Percentiles rank a stretch among this genome's conserved stretches.
phyloP scores from a whole-genome alignment of 345 rosid species.

The Boechera divaricarpa region DNA sequence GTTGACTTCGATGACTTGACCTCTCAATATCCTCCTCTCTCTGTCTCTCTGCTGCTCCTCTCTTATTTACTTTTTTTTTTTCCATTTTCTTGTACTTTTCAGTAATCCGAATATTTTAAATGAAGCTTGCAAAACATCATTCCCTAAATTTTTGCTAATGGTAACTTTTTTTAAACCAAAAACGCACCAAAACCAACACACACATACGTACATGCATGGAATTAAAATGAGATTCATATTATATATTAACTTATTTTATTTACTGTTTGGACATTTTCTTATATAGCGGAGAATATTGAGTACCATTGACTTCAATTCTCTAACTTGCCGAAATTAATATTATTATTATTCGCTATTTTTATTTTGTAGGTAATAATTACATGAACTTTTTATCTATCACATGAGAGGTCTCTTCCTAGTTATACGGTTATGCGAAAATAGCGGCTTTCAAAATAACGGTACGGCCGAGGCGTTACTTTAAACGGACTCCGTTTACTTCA shows the following conservation, averaged over 20 bases:
- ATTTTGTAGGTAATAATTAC: conserved; percentile 29
- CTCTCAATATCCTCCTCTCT: conserved; percentile 39
- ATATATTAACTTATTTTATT: neutral
- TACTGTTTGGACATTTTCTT: neutral
- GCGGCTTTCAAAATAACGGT: conserved; percentile 40
- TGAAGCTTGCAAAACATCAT: neutral
- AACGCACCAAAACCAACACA: neutral
- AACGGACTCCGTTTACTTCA: conserved; percentile 35
- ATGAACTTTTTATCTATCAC: conserved; percentile 29
- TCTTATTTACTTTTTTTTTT: neutral
- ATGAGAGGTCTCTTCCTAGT: conserved; percentile 44
- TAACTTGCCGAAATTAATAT: neutral
- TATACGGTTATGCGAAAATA: conserved; percentile 31
- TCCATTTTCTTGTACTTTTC: neutral
- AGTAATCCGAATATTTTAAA: neutral
- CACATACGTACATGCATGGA: neutral
- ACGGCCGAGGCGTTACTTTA: conserved; percentile 29
- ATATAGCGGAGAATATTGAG: neutral
- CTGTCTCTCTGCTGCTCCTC: conserved; percentile 23
- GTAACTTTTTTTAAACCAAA: neutral
- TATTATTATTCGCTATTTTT: neutral
- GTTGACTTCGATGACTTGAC: conserved; percentile 45
- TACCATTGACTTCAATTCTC: neutral
- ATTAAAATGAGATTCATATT: neutral
- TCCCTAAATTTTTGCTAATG: neutral